Evolutionary conservation across 148 eudicot species (phyloP).

Genomic region (Chenopodium album): DNA sequence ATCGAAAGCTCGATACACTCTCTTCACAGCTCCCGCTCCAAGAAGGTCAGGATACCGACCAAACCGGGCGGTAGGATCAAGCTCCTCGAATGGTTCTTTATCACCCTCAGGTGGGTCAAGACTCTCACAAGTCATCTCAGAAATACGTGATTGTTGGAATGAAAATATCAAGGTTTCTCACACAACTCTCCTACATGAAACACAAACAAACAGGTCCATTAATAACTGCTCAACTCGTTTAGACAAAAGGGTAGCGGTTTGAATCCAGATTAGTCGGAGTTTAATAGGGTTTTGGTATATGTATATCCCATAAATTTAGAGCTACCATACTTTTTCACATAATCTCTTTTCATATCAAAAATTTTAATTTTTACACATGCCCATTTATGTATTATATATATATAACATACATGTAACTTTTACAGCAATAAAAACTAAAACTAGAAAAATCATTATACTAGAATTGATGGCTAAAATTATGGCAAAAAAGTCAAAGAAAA

Average conservation of each 20-base stretch:
- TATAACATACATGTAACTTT: too few species aligned
- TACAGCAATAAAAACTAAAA: background rate
- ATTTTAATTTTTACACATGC: background rate
- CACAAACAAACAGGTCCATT: background rate
- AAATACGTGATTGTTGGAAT: background rate
- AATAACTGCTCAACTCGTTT: background rate
- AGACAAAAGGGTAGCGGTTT: background rate
- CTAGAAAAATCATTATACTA: too few species aligned
- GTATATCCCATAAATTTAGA: too few species aligned
- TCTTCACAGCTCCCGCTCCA: conserved; percentile 77
- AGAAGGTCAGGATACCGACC: conserved; percentile 74
- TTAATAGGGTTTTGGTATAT: too few species aligned
- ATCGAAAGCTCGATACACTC: conserved; percentile 78
- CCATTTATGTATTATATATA: background rate
- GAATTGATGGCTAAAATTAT: too few species aligned
- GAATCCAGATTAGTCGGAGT: background rate
- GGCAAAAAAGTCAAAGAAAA: too few species aligned
- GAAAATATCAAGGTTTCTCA: background rate
- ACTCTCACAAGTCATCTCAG: conserved; percentile 47
- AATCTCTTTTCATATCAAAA: background rate
- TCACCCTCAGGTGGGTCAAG: conserved; percentile 31
- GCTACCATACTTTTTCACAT: background rate
- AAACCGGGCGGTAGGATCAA: conserved; percentile 66
- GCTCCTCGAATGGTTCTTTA: conserved; percentile 64
- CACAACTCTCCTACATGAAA: background rate